A percentile compares a stretch with the other conserved stretches of the same genome.
Evolutionary conservation across 495 filamentous ascomycete species (phyloP).

Genomic region (Aspergillus homomorphus): DNA sequence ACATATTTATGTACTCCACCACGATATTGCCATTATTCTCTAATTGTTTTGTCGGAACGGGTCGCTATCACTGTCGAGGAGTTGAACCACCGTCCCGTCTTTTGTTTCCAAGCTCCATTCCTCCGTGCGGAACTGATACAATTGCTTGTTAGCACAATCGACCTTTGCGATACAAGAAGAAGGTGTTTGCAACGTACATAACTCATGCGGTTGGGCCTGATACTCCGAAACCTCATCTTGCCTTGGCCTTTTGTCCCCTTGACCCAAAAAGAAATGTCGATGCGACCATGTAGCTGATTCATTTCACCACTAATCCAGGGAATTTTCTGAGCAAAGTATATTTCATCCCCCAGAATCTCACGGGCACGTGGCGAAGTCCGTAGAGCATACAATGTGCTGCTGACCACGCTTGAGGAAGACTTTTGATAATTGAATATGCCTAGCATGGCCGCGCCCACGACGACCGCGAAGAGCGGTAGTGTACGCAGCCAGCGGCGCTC

Average conservation of each 20-base stretch:
- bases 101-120: constrained; percentile 72
- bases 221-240: constrained; percentile 77
- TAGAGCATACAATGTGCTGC: constrained; percentile 83
- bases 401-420: constrained; percentile 74
- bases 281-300: constrained; percentile 89
- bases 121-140: constrained; percentile 61
- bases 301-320: constrained; percentile 93
- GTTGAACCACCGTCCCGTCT: constrained; percentile 62
- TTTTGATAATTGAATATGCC: constrained; percentile 99
- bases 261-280: constrained; percentile 83
- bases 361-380: constrained; percentile 74
- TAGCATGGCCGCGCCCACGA: constrained; percentile 63
- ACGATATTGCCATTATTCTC: not conserved
- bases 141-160: not conserved
- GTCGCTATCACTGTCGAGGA: constrained; percentile 60
- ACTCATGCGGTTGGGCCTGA: constrained; percentile 68
- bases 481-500: constrained; percentile 49
- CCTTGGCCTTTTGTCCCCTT: constrained; percentile 73
- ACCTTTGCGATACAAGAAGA: not conserved
- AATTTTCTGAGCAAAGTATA: constrained; percentile 83
- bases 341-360: constrained; percentile 79
- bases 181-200: constrained; percentile 47
- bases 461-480: constrained; percentile 54
- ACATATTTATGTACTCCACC: not conserved
- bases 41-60: constrained; percentile 50